Percentiles rank a stretch among this genome's conserved stretches.
Evolutionary conservation across 1,284 basidiomycete species (phyloP).

Genomic region (Tilletia indica): DNA sequence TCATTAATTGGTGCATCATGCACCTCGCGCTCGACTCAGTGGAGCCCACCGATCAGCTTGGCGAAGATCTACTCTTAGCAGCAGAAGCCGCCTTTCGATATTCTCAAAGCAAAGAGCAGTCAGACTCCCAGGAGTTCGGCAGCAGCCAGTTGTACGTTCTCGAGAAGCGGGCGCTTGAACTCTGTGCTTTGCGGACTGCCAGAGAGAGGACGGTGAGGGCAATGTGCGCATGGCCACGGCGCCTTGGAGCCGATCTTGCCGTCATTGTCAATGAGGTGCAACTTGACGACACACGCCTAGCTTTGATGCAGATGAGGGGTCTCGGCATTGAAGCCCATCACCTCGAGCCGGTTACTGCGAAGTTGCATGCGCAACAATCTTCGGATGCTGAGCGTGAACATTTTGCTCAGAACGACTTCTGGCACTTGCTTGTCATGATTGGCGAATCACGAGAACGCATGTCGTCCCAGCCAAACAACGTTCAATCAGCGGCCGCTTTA

Average conservation of each 20-base stretch:
- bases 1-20: constrained; percentile 59
- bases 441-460: constrained; percentile 5
- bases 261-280: background rate
- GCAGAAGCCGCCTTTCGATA: background rate
- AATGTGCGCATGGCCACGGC: constrained; percentile 7
- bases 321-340: constrained; percentile 1
- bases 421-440: constrained; percentile 12
- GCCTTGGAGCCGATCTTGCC: background rate
- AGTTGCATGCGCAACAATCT: background rate
- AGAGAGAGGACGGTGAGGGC: background rate
- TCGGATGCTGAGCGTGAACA: background rate
- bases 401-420: constrained; percentile 1
- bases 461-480: background rate
- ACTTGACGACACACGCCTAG: background rate
- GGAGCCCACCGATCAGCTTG: background rate
- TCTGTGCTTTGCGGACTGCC: background rate
- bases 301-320: background rate
- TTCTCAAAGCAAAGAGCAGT: background rate
- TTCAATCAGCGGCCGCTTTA: background rate
- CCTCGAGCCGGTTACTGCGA: background rate
- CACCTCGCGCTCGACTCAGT: background rate
- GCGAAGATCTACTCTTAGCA: background rate
- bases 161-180: background rate
- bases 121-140: background rate
- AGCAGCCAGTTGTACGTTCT: background rate